Percentiles rank a stretch among this genome's conserved stretches.
These are phyloP conservation scores for Collybiopsis luxurians DNA, from an alignment of 768 basidiomycete genomes.

Conservation along the genomic window DNA sequence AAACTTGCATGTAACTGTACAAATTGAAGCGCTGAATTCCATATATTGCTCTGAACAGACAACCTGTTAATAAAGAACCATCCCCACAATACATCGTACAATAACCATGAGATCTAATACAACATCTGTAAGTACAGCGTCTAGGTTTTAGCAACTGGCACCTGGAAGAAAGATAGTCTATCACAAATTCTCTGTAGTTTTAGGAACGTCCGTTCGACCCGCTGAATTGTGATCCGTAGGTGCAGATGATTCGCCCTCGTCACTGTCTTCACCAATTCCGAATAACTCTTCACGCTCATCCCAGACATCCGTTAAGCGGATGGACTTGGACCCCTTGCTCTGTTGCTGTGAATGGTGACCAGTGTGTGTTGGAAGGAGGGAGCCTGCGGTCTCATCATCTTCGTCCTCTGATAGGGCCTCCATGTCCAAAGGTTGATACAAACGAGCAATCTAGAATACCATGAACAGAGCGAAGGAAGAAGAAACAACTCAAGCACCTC, in stretches of 20 bases:
- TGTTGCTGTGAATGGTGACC: conserved; percentile 12
- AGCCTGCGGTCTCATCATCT: conserved; percentile 46
- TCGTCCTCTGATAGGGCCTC: conserved; percentile 51
- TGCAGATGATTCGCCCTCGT: conserved; percentile 38
- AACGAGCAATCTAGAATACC: conserved; percentile 58
- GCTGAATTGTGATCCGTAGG: conserved; percentile 7
- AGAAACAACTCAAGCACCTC: conserved; percentile 46
- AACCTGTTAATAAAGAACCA: too few relatives aligned
- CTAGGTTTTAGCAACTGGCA: too few relatives aligned
- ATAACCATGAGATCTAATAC: too few relatives aligned
- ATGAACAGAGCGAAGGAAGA: background rate
- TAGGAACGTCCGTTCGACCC: conserved; percentile 1
- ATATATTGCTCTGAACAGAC: too few relatives aligned
- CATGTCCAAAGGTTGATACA: conserved; percentile 70
- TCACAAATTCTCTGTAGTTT: conserved; percentile 10
- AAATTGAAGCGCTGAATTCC: too few relatives aligned
- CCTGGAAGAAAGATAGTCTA: conserved; percentile 8
- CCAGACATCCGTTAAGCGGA: conserved; percentile 64
- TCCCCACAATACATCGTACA: too few relatives aligned
- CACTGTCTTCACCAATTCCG: conserved; percentile 62
- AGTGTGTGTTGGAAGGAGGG: conserved; percentile 59
- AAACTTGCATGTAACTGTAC: too few relatives aligned
- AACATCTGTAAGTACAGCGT: too few relatives aligned
- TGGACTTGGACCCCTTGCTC: conserved; percentile 25
- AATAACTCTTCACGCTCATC: conserved; percentile 78